Evolutionary conservation across 2,329 filamentous ascomycete genomes (phyloP), one percentile per base, ranked within the genome.

Genomic region (Xylariaceae sp.): DNA sequence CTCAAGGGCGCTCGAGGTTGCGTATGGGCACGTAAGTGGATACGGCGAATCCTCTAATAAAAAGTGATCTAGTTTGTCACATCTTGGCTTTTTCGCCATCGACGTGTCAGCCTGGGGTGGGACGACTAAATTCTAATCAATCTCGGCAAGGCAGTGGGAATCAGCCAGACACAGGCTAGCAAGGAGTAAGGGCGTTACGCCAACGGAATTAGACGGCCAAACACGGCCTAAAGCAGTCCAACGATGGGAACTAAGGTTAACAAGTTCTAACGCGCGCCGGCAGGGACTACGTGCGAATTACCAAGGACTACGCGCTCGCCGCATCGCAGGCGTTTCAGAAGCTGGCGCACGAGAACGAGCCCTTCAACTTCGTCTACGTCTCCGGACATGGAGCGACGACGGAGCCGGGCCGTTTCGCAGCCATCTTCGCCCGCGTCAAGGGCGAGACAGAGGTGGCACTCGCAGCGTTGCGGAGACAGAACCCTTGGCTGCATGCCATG

Each of bases 321-420:
- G 81, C 81, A 28, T 43, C 47, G 3, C 15, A 51, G 15, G 53
- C 53, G 3, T 56, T 57, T 36, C 43, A 51, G 28, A 33, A 81
- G 9, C 62, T 70, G 3, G 41, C 53, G 0, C 49, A 55, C 3
- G 60, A 62, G 19, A 43, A 43, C 16, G 54, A 67, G 28, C 73
- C 77, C 0, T 81, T 88, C 59, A 76, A 76, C 36, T 88, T 88
- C 58, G 68, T 88, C 46, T 83, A 79, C 54, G 73, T 88, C 19
- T 88, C 83, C 0, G 83, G 80, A 34, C 62, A 67, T 36, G 78
- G 78, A 31, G 74, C 80, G 0, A 81, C 78, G 1, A 70, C 71
- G 13, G 61, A 61, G 1, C 82, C 81, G 0, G 70, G 71, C 3
- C 55, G 59, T 4, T 71, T 80, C 50, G 74, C 80, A 0, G 58